Evolutionary conservation across 495 filamentous ascomycete species (phyloP).

Genomic region (Daldinia vernicosa): DNA sequence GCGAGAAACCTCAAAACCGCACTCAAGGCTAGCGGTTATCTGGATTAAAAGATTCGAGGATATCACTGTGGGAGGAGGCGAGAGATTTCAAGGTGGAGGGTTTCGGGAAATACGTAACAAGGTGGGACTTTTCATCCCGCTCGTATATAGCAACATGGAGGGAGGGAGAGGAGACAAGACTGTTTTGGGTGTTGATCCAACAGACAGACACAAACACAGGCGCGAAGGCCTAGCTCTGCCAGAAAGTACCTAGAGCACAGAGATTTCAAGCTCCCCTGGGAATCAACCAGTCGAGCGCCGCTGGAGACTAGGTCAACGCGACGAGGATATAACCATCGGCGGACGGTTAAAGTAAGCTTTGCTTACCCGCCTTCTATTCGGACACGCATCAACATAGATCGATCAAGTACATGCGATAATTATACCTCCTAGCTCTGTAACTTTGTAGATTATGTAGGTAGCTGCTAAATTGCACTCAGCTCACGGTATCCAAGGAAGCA

Average conservation of each 20-base stretch:
- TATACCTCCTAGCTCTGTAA: background rate
- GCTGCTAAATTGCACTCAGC: background rate
- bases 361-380: background rate
- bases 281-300: background rate
- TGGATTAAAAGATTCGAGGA: background rate
- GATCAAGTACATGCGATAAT: background rate
- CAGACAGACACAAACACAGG: background rate
- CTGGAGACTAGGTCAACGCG: background rate
- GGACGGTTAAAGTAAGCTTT: background rate
- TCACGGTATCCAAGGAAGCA: background rate
- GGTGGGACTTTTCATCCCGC: background rate
- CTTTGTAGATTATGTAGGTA: background rate
- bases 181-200: background rate
- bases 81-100: background rate
- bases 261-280: background rate
- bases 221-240: background rate
- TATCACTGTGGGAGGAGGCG: background rate
- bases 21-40: slow-evolving; percentile 12
- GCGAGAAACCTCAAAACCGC: background rate
- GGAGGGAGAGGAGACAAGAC: background rate
- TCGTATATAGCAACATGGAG: background rate
- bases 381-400: background rate
- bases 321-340: background rate
- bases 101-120: background rate
- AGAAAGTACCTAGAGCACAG: background rate